Base-by-base conservation (phyloP, 371 early-diverging fungal genomes). In the Rhizopus arrhizus region DNA sequence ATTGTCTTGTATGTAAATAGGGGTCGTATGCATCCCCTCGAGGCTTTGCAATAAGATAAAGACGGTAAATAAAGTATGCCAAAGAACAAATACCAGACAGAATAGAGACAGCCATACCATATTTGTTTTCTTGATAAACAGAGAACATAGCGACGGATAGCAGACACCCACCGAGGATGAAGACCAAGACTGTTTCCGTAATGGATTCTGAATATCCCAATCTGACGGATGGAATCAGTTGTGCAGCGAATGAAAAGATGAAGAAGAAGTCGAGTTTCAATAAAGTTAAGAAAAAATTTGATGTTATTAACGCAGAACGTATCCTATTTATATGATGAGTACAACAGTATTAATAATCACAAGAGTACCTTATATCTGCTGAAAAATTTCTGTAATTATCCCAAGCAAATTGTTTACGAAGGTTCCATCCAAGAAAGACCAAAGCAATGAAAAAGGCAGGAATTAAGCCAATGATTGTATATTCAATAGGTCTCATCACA, bases 371-470 rank as follows among this genome's bases (percentile, higher is more conserved):
- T 46, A 78, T 66, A 59, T 81, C 81, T 33, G 81, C 81, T 22
- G 81, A 78, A 45, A 81, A 81, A 47, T 65, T 73, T 41, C 78
- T 65, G 53, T 81, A 81, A 38, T 81, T 81, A 51, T 81, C 81
- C 81, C 81, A 81, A 47, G 81, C 81, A 59, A 81, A 81, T 31
- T 72, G 70, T 43, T 78, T 81, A 31, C 78, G 76, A 15, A 81
- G 48, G 35, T 72, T 60, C 74, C 74, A 81, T 8, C 69, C 75
- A 51, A 76, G 67, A 40, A 53, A 76, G 11, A 70, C 64, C 40
- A 81, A 52, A 4, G 62, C 56, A n/a, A 78, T 16, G 49, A 81
- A 81, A 55, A 74, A 81, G 9, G 56, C 45, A 2, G 81, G 81
- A 46, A 81, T 81, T 38, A 81, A 53, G n/a, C 59, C 81, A 59